phyloP scores from a whole-genome alignment of 1,284 basidiomycete species.

The Cronartium quercuum region DNA sequence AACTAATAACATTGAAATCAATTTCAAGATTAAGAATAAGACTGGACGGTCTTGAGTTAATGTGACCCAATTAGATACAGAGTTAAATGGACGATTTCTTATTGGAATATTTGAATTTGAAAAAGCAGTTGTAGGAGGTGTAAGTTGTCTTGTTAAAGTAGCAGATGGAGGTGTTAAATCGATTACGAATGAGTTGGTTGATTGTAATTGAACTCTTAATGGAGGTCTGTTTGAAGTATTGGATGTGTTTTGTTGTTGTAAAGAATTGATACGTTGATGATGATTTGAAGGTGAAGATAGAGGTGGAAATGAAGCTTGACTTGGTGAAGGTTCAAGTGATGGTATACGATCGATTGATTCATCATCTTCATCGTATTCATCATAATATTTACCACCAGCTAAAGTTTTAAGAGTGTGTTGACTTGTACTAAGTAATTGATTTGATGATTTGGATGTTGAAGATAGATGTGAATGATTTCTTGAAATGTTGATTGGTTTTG shows the following conservation, averaged over 20 bases:
- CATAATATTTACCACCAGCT: constrained; percentile 14
- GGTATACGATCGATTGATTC: not conserved
- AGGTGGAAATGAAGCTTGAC: constrained; percentile 1
- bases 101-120: not conserved
- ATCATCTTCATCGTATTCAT: constrained; percentile 34
- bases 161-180: not conserved
- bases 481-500: not conserved
- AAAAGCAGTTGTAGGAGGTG: not conserved
- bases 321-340: not conserved
- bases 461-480: not conserved
- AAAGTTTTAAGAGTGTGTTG: constrained; percentile 22
- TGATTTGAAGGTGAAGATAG: constrained; percentile 44
- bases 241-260: constrained; percentile 40
- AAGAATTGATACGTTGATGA: constrained; percentile 51
- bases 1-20: not conserved
- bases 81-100: not conserved
- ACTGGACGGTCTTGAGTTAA: not conserved
- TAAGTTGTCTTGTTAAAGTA: not conserved
- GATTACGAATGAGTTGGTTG: not conserved
- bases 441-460: not conserved
- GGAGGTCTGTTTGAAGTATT: not conserved
- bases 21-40: not conserved
- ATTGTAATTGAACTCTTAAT: not conserved
- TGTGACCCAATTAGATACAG: not conserved
- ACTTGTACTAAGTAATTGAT: not conserved